phyloP scores from a whole-genome alignment of 306 rosid species.

The Hylodesmum podocarpum region DNA sequence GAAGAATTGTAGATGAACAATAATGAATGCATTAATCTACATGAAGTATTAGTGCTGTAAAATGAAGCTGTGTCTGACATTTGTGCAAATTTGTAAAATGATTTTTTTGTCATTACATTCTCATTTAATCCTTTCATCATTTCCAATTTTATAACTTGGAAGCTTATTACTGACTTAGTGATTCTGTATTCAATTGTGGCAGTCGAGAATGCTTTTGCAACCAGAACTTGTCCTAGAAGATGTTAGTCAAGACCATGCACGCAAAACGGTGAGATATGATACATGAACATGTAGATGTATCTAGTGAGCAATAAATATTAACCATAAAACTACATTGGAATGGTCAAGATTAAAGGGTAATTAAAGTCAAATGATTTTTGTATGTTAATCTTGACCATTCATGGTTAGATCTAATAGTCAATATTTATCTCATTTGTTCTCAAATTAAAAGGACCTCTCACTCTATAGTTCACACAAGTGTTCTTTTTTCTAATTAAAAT shows the following conservation, averaged over 20 bases:
- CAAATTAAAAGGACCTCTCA: background rate
- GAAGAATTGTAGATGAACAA: background rate
- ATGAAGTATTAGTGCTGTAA: background rate
- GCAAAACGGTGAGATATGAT: constrained; percentile 73
- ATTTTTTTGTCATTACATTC: background rate
- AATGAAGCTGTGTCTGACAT: background rate
- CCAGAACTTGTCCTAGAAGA: constrained; percentile 95
- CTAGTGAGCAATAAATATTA: background rate
- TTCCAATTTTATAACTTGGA: background rate
- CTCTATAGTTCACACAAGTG: background rate
- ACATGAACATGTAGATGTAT: background rate
- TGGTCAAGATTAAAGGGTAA: background rate
- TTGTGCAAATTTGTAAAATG: background rate
- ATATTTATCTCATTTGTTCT: background rate
- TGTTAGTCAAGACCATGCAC: constrained; percentile 98
- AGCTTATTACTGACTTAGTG: background rate
- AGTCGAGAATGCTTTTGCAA: constrained; percentile 93
- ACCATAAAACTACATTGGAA: background rate
- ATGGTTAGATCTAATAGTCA: background rate
- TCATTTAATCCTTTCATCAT: constrained; percentile 1
- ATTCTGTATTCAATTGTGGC: constrained; percentile 17
- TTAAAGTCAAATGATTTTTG: background rate
- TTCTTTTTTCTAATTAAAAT: background rate
- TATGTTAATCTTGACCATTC: background rate
- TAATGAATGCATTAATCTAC: background rate